Percentiles rank a stretch among this genome's conserved stretches.
Evolutionary conservation across 768 basidiomycete genomes (phyloP).

Genomic region (Tubosaeta sp.): DNA sequence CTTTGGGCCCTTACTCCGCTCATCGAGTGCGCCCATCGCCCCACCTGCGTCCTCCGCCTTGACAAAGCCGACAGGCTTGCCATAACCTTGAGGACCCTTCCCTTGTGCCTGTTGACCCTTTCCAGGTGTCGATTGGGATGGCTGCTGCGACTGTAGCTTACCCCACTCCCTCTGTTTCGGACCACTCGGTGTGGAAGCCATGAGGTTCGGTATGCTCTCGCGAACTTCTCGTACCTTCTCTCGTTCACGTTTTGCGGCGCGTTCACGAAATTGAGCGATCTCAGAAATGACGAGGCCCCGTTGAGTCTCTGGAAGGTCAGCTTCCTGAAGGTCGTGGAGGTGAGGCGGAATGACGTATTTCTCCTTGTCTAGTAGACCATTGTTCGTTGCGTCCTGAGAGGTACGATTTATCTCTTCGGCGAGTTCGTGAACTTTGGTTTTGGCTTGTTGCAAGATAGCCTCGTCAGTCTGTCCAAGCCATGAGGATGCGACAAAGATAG

Average conservation of each 20-base stretch:
- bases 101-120: conserved; percentile 51
- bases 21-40: conserved; percentile 32
- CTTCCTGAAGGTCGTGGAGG: conserved; percentile 92
- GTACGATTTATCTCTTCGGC: conserved; percentile 68
- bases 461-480: conserved; percentile 61
- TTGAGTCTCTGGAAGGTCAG: conserved; percentile 90
- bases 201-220: conserved; percentile 47
- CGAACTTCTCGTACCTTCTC: conserved; percentile 82
- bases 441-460: conserved; percentile 55
- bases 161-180: conserved; percentile 82
- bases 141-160: conserved; percentile 39
- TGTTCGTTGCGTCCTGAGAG: conserved; percentile 72
- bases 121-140: conserved; percentile 31
- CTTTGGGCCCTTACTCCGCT: conserved; percentile 43
- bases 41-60: conserved; percentile 53
- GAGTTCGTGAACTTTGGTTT: conserved; percentile 57
- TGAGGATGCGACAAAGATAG: not conserved
- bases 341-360: conserved; percentile 94
- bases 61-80: conserved; percentile 80
- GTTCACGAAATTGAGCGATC: conserved; percentile 94
- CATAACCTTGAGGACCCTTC: conserved; percentile 71
- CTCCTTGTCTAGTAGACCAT: conserved; percentile 74
- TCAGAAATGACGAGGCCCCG: conserved; percentile 93
- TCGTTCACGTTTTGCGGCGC: conserved; percentile 84
- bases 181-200: conserved; percentile 52